Evolutionary conservation across 2,329 filamentous ascomycete genomes (phyloP).

Genomic region (Phoma sp.): DNA sequence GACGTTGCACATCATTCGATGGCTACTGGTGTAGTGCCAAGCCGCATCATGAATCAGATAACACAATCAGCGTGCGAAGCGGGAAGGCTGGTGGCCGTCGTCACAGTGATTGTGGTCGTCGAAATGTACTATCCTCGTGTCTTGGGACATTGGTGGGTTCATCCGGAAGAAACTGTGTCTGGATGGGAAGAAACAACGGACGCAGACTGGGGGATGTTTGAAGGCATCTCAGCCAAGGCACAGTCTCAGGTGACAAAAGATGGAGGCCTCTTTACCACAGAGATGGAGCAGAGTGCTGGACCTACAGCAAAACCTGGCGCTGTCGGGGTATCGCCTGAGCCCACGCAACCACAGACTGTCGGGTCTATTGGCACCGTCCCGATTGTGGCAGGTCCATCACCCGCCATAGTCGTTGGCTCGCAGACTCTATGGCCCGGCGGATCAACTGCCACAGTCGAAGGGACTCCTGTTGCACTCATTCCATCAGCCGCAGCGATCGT

Average conservation of each 20-base stretch:
- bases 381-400: conserved; percentile 34
- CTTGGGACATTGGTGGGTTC: conserved; percentile 32
- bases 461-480: conserved; percentile 38
- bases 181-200: conserved; percentile 32
- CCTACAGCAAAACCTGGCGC: conserved; percentile 32
- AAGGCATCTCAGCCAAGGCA: conserved; percentile 1
- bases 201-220: conserved; percentile 16
- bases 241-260: conserved; percentile 22
- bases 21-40: conserved; percentile 43
- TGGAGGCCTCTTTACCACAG: conserved; percentile 18
- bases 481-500: conserved; percentile 46
- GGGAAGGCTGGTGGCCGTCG: conserved; percentile 48
- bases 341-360: conserved; percentile 24
- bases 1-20: conserved; percentile 32
- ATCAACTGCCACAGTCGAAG: conserved; percentile 36
- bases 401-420: conserved; percentile 35
- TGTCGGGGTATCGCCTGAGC: conserved; percentile 12
- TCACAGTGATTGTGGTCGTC: conserved; percentile 53
- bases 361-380: conserved; percentile 31
- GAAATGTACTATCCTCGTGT: conserved; percentile 44
- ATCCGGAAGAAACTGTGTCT: conserved; percentile 37
- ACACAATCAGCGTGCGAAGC: conserved; percentile 39
- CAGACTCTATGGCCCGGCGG: conserved; percentile 44
- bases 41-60: conserved; percentile 45
- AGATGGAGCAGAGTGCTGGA: conserved; percentile 26